Base-by-base conservation (phyloP, 2,329 filamentous ascomycete genomes). In the Talaromyces sp. region DNA sequence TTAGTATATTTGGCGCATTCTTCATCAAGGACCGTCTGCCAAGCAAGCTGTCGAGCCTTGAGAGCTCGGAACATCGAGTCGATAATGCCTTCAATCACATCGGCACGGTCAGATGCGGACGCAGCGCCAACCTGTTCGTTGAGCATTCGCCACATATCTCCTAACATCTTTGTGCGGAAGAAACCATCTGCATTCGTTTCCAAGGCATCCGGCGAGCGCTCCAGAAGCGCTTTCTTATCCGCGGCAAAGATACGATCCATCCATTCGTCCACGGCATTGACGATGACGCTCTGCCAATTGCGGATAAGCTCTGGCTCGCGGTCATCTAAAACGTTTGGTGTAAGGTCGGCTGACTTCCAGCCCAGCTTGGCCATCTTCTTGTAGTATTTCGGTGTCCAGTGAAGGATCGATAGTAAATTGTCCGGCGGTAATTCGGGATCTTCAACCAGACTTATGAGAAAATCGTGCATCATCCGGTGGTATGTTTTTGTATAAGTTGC, bases 111-210 rank as follows among this genome's bases (percentile, higher is more conserved):
- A 50, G 92, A 96, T 70, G 91, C 90, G 44, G 87, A 88, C 4
- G 93, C 93, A 0, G 92, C 91, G 66, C 90, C 86, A 37, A 96
- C 85, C 76, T 99, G 95, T 76, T 99, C 93, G 68, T 91, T 88
- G 66, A 99, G 82, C 92, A 99, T 98, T 64, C 93, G 90, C 93
- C 96, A 99, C 82, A 98, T 89, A 71, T 96, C 93, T 62, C 93
- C 89, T 60, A 96, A 82, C 65, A 93, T 96, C 78, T 91, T 93
- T 58, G 93, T 97, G 57, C 93, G 88, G 79, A 96, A 93, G 75
- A 91, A 93, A 64, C 92, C 92, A 74, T 96, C 92, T 72, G 93
- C 88, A 76, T 96, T 92, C 69, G 86, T 87, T 73, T 96, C 92
- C 66, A 97, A 82, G 72, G 93, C 91, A 70, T 92, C 90, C 64